A percentile compares a stretch with the other conserved stretches of the same genome.
phyloP scores from a whole-genome alignment of 345 rosid species.

The Trapa bicornis region DNA sequence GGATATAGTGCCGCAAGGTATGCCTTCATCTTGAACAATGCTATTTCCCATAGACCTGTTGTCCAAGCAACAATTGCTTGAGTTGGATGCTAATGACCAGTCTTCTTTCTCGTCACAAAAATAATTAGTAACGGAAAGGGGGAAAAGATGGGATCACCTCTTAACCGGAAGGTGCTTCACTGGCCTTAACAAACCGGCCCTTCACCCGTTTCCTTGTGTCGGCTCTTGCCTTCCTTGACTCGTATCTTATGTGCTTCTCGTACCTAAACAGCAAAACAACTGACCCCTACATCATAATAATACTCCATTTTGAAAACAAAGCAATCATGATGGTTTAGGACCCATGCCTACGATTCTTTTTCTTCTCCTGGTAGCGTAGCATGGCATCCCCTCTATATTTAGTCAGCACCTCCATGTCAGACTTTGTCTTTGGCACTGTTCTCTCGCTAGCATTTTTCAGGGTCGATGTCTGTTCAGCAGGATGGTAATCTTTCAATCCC shows the following conservation, averaged over 20 bases:
- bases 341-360: constrained; percentile 18
- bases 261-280: constrained; percentile 8
- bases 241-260: constrained; percentile 25
- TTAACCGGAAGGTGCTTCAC: not conserved
- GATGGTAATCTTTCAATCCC: not conserved
- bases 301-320: not conserved
- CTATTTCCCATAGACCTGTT: too few species aligned
- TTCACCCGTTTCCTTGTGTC: constrained; percentile 26
- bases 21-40: too few species aligned
- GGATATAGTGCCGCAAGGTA: too few species aligned
- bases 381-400: not conserved
- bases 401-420: constrained; percentile 1
- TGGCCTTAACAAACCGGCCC: constrained; percentile 17
- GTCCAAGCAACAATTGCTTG: too few species aligned
- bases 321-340: not conserved
- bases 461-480: not conserved
- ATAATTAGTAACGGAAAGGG: too few species aligned
- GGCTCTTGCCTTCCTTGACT: constrained; percentile 30
- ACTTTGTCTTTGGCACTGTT: not conserved
- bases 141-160: not conserved
- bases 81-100: too few species aligned
- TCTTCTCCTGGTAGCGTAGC: constrained; percentile 20
- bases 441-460: not conserved
- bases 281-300: not conserved
- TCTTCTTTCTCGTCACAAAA: too few species aligned